phyloP scores from a whole-genome alignment of 1,284 basidiomycete genomes.

The Cryptococcus sp. region DNA sequence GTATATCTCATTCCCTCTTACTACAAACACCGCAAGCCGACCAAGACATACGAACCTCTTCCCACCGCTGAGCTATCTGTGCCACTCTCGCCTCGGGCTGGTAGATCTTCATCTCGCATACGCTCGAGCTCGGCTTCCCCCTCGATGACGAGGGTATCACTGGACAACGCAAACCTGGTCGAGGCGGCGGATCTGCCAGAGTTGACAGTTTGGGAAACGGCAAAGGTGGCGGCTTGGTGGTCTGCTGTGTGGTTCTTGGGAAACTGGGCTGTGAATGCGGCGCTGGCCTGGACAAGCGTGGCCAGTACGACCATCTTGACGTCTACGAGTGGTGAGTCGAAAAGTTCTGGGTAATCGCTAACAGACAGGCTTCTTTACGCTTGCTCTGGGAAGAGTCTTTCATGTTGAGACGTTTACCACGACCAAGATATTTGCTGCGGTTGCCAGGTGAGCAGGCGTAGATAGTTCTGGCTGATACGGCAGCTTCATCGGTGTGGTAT shows the following conservation, averaged over 20 bases:
- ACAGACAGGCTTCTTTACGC: slow-evolving; percentile 83
- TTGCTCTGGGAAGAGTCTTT: slow-evolving; percentile 76
- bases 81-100: no score
- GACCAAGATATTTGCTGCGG: slow-evolving; percentile 72
- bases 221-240: slow-evolving; percentile 67
- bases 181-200: slow-evolving; percentile 12
- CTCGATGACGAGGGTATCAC: background rate
- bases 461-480: background rate
- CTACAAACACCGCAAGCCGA: slow-evolving; percentile 15
- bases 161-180: background rate
- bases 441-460: slow-evolving; percentile 59
- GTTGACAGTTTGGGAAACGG: slow-evolving; percentile 66
- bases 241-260: slow-evolving; percentile 84
- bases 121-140: background rate
- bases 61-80: background rate
- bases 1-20: slow-evolving; percentile 73
- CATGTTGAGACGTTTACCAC: slow-evolving; percentile 72
- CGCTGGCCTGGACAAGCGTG: slow-evolving; percentile 78
- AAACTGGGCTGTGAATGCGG: slow-evolving; percentile 80
- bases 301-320: slow-evolving; percentile 84
- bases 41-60: slow-evolving; percentile 1
- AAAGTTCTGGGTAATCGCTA: background rate
- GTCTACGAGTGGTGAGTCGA: slow-evolving; percentile 71
- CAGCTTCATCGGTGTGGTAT: slow-evolving; percentile 77
- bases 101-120: no score